phyloP scores from a whole-genome alignment of 192 early-diverging fungal species.

The Paraglomus occultum region DNA sequence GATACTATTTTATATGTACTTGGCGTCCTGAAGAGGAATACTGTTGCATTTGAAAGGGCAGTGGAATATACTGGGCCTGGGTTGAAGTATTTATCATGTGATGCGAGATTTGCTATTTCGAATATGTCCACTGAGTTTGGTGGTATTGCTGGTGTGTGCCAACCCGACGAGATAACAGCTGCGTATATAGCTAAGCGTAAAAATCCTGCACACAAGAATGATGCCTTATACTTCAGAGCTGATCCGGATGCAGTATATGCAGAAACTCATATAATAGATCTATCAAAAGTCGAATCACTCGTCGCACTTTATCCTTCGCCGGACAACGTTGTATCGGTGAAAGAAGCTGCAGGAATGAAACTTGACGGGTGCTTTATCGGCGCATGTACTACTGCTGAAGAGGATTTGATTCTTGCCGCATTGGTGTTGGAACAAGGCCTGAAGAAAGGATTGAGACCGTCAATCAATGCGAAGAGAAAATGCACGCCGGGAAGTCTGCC shows the following conservation, averaged over 20 bases:
- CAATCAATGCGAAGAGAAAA: conserved; percentile 60
- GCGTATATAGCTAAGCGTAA: conserved; percentile 72
- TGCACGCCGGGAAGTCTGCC: conserved; percentile 77
- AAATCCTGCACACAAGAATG: conserved; percentile 65
- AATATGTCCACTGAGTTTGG: conserved; percentile 89
- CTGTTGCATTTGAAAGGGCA: conserved; percentile 76
- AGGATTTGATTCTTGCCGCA: conserved; percentile 75
- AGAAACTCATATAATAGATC: conserved; percentile 73
- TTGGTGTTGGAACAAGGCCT: conserved; percentile 74
- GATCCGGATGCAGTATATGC: conserved; percentile 75
- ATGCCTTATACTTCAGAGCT: conserved; percentile 70
- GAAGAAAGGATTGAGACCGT: conserved; percentile 64
- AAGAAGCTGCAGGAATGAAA: conserved; percentile 57
- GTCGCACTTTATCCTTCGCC: conserved; percentile 74
- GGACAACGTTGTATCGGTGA: conserved; percentile 70
- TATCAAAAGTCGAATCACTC: conserved; percentile 65
- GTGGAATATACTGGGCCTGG: conserved; percentile 77
- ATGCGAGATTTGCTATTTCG: conserved; percentile 77
- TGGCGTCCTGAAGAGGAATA: conserved; percentile 81
- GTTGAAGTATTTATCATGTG: conserved; percentile 76
- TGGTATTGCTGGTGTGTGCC: conserved; percentile 81
- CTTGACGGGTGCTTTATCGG: conserved; percentile 81
- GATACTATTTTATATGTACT: conserved; percentile 78
- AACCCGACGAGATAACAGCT: conserved; percentile 71
- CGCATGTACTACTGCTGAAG: conserved; percentile 81